Evolutionary conservation across 768 basidiomycete species (phyloP), one percentile per base, ranked within the genome.

Genomic region (Kwoniella newhampshirensis): DNA sequence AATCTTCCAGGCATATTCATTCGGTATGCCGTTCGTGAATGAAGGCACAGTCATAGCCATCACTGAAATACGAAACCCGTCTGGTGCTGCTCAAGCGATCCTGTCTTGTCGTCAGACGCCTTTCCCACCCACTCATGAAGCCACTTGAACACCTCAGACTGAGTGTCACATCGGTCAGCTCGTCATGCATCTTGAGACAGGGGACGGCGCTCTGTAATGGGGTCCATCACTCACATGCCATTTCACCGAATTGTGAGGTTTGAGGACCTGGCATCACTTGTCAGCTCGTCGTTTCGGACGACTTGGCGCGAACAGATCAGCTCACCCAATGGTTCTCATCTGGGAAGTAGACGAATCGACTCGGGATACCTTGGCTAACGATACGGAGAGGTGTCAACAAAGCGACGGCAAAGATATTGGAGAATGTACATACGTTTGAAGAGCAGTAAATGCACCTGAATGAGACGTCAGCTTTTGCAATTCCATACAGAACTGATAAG

Each of bases 141-240:
- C 91, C 91, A 98, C 58, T 83, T 81, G 78, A 99, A 87, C 12
- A 98, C 87, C 74, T 99, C 94, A 63, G 87, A 81, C 77, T 71
- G 59, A 6, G 18, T 4, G 17, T 45, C 45, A 9, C 44, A n/a
- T n/a, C n/a, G 18, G 23, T 57, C 37, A 42, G 56, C 30, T 35
- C 30, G 26, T 11, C 32, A 6, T 35, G n/a, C 9, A 42, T n/a
- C 1, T 15, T 43, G 26, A 53, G 40, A 28, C 18, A 18, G 3
- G 20, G 27, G 42, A 11, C 23, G 15, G 20, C n/a, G n/a, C n/a
- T n/a, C n/a, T n/a, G n/a, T n/a, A n/a, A n/a, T n/a, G 28, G 35
- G 15, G 13, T 23, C n/a, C n/a, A n/a, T n/a, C 5, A 64, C 68
- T 64, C 49, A 70, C 68, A 58, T 97, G 90, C 94, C 94, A 98